Base-by-base conservation (phyloP, 768 basidiomycete species). In the Panaeolus cyanescens region DNA sequence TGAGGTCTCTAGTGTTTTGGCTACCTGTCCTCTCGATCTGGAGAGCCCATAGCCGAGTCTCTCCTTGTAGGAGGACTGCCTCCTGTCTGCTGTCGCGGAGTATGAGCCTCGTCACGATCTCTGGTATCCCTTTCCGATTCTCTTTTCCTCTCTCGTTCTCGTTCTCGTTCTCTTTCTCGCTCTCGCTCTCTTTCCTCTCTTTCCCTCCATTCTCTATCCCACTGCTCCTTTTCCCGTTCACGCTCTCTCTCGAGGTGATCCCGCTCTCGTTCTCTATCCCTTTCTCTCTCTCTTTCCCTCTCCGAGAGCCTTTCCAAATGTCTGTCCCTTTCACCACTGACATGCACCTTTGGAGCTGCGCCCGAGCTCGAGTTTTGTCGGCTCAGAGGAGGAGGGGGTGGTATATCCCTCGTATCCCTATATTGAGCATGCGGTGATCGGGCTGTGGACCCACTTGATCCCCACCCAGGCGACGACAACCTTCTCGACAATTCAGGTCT, bases 381-480 rank as follows among this genome's bases (percentile, higher is more conserved):
- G 22, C 59, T 54, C 37, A 40, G 45, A 56, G 56, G 28, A n/a
- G 58, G 42, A 25, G 28, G 58, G 17, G 58, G 54, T 17, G 60
- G 66, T 28, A 34, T 10, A 19, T 56, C 40, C n/a, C n/a, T n/a
- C n/a, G 40, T 10, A 4, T 50, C 56, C 15, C 39, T 39, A 6
- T 30, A 37, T 37, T 58, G 37, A 6, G 37, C 17, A 17, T 58
- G 37, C 39, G 37, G 22, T 20, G 37, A 37, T 10, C 56, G 22
- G 5, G 31, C 56, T 7, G 37, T 39, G 36, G 50, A 54, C 42
- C 53, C 30, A 28, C 30, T 22, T 17, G 54, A 73, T 36, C 70
- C 72, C 74, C 78, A 75, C 4, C 72, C 75, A 5, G 84, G 81
- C 10, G 83, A 83, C 0, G 79, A 74, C 15, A 72, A 71, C 55